Conservation (phyloP, 306 rosid species). For the Erythrophleum fordii region DNA sequence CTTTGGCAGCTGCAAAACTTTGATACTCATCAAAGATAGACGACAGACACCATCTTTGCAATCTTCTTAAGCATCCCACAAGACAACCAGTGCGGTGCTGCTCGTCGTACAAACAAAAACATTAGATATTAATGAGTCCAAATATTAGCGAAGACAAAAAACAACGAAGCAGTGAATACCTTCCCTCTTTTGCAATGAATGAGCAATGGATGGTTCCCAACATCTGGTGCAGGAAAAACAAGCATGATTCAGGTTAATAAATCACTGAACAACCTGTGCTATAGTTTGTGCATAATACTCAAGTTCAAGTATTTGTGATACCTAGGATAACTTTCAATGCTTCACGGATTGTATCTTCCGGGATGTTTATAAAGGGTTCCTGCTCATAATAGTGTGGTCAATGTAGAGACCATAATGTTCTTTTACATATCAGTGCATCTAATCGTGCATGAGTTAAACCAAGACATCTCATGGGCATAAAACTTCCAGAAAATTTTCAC, state of each 20-base stretch:
- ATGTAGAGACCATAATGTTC: conserved; percentile 6
- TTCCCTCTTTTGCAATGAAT: conserved; percentile 10
- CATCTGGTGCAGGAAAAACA: conserved; percentile 49
- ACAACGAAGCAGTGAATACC: not conserved
- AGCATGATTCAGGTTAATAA: conserved; percentile 1
- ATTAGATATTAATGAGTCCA: not conserved
- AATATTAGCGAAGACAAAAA: not conserved
- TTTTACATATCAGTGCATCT: conserved; percentile 21
- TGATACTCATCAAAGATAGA: not conserved
- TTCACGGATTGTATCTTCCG: conserved; percentile 57
- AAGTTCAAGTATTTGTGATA: conserved; percentile 34
- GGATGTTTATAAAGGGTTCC: conserved; percentile 60
- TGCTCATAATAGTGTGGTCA: conserved; percentile 48
- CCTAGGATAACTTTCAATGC: conserved; percentile 69
- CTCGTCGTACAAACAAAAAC: not conserved
- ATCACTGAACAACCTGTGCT: conserved; percentile 20
- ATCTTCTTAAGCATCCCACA: conserved; percentile 9
- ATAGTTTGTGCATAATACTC: not conserved
- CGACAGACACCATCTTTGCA: not conserved
- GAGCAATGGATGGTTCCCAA: not conserved
- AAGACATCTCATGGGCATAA: not conserved
- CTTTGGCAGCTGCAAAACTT: not conserved
- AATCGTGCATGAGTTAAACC: not conserved
- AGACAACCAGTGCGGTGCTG: conserved; percentile 9
- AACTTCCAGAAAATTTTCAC: conserved; percentile 1